Evolutionary conservation across 208 protist species (phyloP).

Genomic region (Leishmania mexicana): DNA sequence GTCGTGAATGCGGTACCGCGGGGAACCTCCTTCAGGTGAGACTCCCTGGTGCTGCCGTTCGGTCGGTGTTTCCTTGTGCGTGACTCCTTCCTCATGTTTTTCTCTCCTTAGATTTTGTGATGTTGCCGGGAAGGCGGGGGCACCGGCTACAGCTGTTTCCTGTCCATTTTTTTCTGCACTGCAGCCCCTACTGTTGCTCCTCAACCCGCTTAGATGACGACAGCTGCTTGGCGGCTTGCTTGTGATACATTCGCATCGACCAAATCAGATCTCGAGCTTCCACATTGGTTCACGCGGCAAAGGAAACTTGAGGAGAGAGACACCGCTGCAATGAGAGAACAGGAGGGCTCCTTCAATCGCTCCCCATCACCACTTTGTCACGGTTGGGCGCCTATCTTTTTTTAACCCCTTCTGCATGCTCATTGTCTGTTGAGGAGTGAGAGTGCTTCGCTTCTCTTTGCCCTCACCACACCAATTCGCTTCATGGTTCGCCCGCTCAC

Average conservation of each 20-base stretch:
- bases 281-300: too few species aligned
- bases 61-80: not conserved
- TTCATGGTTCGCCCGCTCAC: not conserved
- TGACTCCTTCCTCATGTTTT: not conserved
- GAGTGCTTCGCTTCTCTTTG: not conserved
- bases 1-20: not conserved
- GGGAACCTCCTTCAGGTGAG: not conserved
- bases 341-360: not conserved
- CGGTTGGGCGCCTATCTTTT: not conserved
- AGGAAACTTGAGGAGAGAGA: not conserved
- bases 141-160: not conserved
- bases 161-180: not conserved
- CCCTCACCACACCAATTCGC: not conserved
- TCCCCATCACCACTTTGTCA: not conserved
- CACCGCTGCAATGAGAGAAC: not conserved
- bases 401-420: not conserved
- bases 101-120: not conserved
- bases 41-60: too few species aligned
- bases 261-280: not conserved
- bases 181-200: not conserved
- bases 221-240: not conserved
- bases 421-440: not conserved
- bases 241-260: not conserved
- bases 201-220: not conserved
- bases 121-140: not conserved